phyloP scores from a whole-genome alignment of 306 rosid species.

The Cyamopsis tetragonoloba region DNA sequence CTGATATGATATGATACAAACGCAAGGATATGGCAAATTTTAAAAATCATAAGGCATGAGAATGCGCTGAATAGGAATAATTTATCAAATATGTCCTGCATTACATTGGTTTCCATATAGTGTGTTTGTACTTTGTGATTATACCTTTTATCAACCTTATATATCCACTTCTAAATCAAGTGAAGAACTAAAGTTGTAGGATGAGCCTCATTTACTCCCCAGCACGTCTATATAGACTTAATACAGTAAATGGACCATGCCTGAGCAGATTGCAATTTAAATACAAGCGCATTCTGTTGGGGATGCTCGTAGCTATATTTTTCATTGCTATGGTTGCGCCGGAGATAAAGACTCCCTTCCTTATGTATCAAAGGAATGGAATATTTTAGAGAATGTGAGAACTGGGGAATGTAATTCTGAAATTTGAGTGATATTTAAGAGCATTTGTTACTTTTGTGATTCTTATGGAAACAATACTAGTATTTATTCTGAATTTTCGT shows the following conservation, averaged over 20 bases:
- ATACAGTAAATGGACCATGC: background rate
- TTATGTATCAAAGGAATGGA: background rate
- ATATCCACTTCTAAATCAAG: background rate
- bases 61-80: background rate
- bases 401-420: background rate
- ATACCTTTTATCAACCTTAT: background rate
- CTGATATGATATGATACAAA: no score
- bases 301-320: background rate
- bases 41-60: no score
- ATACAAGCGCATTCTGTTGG: background rate
- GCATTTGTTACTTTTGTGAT: constrained; percentile 5
- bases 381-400: background rate
- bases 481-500: background rate
- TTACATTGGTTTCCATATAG: background rate
- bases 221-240: background rate
- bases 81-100: background rate
- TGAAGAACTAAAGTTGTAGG: background rate
- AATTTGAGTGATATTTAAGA: constrained; percentile 5
- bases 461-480: constrained; percentile 1
- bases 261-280: no score
- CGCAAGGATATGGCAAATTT: no score
- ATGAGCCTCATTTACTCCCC: background rate
- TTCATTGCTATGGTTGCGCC: background rate
- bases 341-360: background rate
- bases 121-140: background rate